Percentiles rank a stretch among this genome's conserved stretches.
These are phyloP conservation scores for Scytalidium lignicola DNA, from an alignment of 2,329 filamentous ascomycete genomes.

Conservation along the genomic window DNA sequence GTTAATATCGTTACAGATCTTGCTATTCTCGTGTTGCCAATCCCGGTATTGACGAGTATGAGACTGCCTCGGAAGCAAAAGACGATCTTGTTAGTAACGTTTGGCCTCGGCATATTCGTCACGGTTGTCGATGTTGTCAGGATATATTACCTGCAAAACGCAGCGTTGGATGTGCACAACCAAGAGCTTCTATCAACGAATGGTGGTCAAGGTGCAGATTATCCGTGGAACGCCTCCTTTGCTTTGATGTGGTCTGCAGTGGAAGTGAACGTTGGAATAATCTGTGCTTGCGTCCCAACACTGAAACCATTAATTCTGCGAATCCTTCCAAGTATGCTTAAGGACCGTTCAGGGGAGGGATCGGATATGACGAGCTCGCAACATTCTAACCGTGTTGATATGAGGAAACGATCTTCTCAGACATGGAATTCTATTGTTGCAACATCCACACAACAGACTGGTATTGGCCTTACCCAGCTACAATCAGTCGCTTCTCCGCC, in stretches of 20 bases:
- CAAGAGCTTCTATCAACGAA: slow-evolving; percentile 3
- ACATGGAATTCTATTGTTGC: background rate
- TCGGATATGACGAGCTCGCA: background rate
- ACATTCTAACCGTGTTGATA: background rate
- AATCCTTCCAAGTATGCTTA: slow-evolving; percentile 24
- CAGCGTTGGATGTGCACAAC: slow-evolving; percentile 7
- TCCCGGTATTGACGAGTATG: slow-evolving; percentile 85
- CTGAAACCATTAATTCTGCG: slow-evolving; percentile 75
- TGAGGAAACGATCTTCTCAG: background rate
- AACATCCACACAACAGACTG: background rate
- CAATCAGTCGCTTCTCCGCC: slow-evolving; percentile 8
- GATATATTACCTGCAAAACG: slow-evolving; percentile 78
- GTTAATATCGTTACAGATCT: slow-evolving; percentile 91
- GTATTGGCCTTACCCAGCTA: slow-evolving; percentile 5
- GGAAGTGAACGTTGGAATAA: slow-evolving; percentile 85
- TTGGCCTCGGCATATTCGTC: slow-evolving; percentile 81
- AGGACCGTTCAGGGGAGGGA: slow-evolving; percentile 9
- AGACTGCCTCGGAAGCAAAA: slow-evolving; percentile 81
- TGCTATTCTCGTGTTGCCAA: slow-evolving; percentile 79
- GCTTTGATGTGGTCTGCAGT: slow-evolving; percentile 93
- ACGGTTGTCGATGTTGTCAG: slow-evolving; percentile 83
- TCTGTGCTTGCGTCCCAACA: slow-evolving; percentile 87
- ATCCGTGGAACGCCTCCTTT: slow-evolving; percentile 71
- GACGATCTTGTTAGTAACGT: slow-evolving; percentile 79
- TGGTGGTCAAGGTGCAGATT: slow-evolving; percentile 32